These are phyloP conservation scores for Pterulicium gracile DNA, from an alignment of 1,284 basidiomycete genomes.

Conservation along the genomic window DNA sequence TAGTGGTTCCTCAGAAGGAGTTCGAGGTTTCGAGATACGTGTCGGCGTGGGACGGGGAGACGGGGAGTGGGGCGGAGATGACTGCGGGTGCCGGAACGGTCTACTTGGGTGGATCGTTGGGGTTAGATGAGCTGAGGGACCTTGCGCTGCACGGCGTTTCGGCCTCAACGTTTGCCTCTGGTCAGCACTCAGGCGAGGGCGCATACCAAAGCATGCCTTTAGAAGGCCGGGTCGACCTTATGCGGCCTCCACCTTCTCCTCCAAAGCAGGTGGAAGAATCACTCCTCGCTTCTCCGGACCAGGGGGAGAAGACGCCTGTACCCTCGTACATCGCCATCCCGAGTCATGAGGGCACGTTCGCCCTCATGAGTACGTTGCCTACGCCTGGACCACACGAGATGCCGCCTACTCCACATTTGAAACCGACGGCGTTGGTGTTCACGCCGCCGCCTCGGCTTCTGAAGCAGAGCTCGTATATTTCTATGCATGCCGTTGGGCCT, in stretches of 20 bases:
- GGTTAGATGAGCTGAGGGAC: constrained; percentile 59
- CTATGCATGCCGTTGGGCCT: too few species aligned
- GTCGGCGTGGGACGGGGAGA: constrained; percentile 59
- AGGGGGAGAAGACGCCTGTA: too few species aligned
- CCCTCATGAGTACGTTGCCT: constrained; percentile 30
- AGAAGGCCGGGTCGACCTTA: constrained; percentile 77
- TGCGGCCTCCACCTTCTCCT: constrained; percentile 29
- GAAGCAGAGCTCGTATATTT: background rate
- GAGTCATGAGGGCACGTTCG: too few species aligned
- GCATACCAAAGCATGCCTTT: constrained; percentile 73
- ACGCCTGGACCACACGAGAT: constrained; percentile 47
- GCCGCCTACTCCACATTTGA: constrained; percentile 24
- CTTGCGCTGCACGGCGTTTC: constrained; percentile 53
- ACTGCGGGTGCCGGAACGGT: constrained; percentile 12
- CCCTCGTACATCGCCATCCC: too few species aligned
- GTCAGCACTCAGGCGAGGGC: constrained; percentile 37
- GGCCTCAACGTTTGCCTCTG: constrained; percentile 12
- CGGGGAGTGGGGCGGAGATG: constrained; percentile 20
- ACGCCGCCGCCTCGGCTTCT: constrained; percentile 15
- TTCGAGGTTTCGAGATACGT: constrained; percentile 65
- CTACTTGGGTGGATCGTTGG: constrained; percentile 26
- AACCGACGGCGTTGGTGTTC: constrained; percentile 20
- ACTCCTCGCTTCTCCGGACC: background rate
- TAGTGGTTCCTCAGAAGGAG: constrained; percentile 26
- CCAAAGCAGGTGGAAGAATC: constrained; percentile 2